phyloP scores from a whole-genome alignment of 2,329 filamentous ascomycete genomes.

The Alternaria sp. region DNA sequence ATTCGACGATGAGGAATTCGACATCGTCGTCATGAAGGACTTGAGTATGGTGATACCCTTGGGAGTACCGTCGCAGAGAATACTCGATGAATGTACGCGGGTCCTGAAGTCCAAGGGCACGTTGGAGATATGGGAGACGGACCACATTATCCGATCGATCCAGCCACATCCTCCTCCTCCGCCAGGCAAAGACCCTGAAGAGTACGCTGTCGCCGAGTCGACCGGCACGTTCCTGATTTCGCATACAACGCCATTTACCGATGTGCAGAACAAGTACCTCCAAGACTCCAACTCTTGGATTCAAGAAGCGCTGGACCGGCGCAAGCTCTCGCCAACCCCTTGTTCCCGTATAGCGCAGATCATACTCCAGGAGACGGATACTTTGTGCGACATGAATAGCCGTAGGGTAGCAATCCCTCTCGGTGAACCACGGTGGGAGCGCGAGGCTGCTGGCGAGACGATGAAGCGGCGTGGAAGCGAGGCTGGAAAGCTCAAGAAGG shows the following conservation, averaged over 20 bases:
- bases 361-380: conserved; percentile 81
- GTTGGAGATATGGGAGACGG: conserved; percentile 89
- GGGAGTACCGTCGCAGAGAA: conserved; percentile 61
- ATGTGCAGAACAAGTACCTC: conserved; percentile 82
- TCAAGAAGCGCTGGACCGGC: conserved; percentile 74
- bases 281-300: conserved; percentile 87
- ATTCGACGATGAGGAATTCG: conserved; percentile 81
- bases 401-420: conserved; percentile 87
- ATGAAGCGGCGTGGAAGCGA: conserved; percentile 67
- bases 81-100: conserved; percentile 79
- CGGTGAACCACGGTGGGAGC: conserved; percentile 86
- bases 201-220: conserved; percentile 69
- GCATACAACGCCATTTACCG: conserved; percentile 81
- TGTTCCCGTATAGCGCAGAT: conserved; percentile 80
- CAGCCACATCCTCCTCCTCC: conserved; percentile 76
- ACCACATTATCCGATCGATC: conserved; percentile 84
- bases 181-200: conserved; percentile 65
- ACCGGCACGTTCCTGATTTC: conserved; percentile 86
- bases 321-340: conserved; percentile 76
- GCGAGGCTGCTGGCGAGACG: conserved; percentile 64
- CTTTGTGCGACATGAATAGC: conserved; percentile 72
- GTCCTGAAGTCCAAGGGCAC: conserved; percentile 80
- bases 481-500: conserved; percentile 49
- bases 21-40: conserved; percentile 90
- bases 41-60: conserved; percentile 73